Evolutionary conservation across 371 early-diverging fungal species (phyloP).

Genomic region (Mucor racemosus): DNA sequence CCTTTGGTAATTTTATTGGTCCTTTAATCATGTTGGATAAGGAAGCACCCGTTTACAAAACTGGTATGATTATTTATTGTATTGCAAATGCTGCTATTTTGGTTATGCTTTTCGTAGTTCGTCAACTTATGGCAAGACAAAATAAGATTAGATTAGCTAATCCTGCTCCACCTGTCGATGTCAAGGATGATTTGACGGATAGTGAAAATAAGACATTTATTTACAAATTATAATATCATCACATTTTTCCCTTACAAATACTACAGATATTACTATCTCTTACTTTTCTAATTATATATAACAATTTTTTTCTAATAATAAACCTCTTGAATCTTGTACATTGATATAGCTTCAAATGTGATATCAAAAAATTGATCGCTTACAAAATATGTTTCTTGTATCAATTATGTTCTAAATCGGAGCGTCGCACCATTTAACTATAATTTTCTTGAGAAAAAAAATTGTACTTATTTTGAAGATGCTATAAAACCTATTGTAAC

Average conservation of each 20-base stretch:
- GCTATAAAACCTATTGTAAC: too few species aligned
- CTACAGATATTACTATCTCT: neutral
- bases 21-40: constrained; percentile 35
- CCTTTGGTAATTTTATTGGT: constrained; percentile 41
- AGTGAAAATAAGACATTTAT: constrained; percentile 26
- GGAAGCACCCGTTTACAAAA: constrained; percentile 34
- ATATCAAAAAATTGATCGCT: too few species aligned
- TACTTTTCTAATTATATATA: neutral
- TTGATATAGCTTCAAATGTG: too few species aligned
- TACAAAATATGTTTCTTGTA: too few species aligned
- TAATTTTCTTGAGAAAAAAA: too few species aligned
- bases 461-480: too few species aligned
- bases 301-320: neutral
- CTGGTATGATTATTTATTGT: constrained; percentile 37
- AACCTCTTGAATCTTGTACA: neutral
- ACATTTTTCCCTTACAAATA: too few species aligned
- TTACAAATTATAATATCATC: constrained; percentile 18
- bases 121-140: constrained; percentile 21
- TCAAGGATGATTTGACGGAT: constrained; percentile 34
- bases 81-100: constrained; percentile 34
- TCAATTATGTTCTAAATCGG: too few species aligned
- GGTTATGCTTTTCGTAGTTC: constrained; percentile 27
- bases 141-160: constrained; percentile 29
- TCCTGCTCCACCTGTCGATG: constrained; percentile 8
- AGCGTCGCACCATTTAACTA: too few species aligned